These are phyloP conservation scores for Echria macrotheca DNA, from an alignment of 495 filamentous ascomycete genomes.

Conservation along the genomic window DNA sequence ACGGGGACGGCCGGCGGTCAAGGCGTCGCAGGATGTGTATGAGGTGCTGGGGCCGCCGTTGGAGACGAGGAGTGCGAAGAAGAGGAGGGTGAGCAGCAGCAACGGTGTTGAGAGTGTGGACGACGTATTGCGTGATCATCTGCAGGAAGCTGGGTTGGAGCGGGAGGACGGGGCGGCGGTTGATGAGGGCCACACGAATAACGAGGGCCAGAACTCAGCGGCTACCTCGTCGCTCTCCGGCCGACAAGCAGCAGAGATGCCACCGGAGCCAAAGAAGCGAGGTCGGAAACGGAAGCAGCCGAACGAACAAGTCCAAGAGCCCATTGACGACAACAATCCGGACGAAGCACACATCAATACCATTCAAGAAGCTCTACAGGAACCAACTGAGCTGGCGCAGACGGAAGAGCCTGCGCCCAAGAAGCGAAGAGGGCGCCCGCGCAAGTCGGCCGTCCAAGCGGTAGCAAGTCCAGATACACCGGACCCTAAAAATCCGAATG, in stretches of 20 bases:
- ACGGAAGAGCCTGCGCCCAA: constrained; percentile 7
- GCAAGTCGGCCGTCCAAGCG: constrained; percentile 11
- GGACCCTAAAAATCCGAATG: neutral
- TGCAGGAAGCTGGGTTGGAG: neutral
- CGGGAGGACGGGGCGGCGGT: neutral
- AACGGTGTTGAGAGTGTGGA: neutral
- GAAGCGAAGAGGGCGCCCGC: constrained; percentile 15
- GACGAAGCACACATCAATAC: neutral
- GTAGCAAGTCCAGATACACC: neutral
- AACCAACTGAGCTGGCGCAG: neutral
- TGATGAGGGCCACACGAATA: neutral
- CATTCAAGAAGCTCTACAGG: neutral
- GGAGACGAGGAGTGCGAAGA: constrained; percentile 10
- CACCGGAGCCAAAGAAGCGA: constrained; percentile 12
- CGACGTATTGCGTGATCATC: neutral
- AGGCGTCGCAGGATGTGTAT: no score
- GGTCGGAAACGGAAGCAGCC: constrained; percentile 19
- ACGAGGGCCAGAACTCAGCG: neutral
- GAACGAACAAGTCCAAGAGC: neutral
- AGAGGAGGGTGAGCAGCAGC: neutral
- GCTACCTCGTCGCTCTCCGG: neutral
- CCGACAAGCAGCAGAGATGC: neutral
- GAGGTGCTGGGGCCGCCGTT: constrained; percentile 4
- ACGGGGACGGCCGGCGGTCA: no score
- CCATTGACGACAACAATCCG: neutral